Percentiles rank a stretch among this genome's conserved stretches.
phyloP scores from a whole-genome alignment of 495 filamentous ascomycete species.

The Podospora bellae-mahoneyi region DNA sequence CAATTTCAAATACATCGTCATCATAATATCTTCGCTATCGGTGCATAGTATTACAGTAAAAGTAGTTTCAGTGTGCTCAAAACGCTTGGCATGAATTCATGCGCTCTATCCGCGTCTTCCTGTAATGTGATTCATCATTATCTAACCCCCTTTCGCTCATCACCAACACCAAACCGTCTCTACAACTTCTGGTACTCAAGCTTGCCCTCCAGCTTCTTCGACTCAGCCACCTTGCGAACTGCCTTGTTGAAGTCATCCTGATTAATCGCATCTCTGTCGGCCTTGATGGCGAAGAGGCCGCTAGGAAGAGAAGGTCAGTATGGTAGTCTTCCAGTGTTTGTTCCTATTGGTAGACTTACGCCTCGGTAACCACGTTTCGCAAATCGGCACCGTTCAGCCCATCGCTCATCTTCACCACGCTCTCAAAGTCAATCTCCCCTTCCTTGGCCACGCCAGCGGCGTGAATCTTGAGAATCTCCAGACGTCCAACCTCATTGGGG shows the following conservation, averaged over 20 bases:
- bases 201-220: slow-evolving; percentile 98
- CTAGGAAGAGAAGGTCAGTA: slow-evolving; percentile 44
- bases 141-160: not conserved
- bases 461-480: slow-evolving; percentile 99
- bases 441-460: slow-evolving; percentile 79
- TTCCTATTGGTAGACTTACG: slow-evolving; percentile 58
- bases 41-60: not conserved
- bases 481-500: slow-evolving; percentile 95
- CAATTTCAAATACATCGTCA: not conserved
- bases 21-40: not conserved
- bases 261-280: slow-evolving; percentile 89
- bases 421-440: slow-evolving; percentile 98
- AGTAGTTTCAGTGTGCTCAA: not conserved
- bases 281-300: slow-evolving; percentile 95
- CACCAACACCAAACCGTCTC: slow-evolving; percentile 13
- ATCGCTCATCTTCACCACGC: slow-evolving; percentile 99
- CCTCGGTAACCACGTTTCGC: slow-evolving; percentile 97
- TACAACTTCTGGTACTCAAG: slow-evolving; percentile 97
- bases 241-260: slow-evolving; percentile 99
- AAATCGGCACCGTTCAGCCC: slow-evolving; percentile 96
- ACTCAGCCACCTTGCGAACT: slow-evolving; percentile 91
- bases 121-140: not conserved
- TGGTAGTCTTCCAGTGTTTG: slow-evolving; percentile 14
- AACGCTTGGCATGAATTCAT: not conserved
- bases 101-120: not conserved